Evolutionary conservation across 2,329 filamentous ascomycete species (phyloP).

Genomic region (Diplodia sapinea): DNA sequence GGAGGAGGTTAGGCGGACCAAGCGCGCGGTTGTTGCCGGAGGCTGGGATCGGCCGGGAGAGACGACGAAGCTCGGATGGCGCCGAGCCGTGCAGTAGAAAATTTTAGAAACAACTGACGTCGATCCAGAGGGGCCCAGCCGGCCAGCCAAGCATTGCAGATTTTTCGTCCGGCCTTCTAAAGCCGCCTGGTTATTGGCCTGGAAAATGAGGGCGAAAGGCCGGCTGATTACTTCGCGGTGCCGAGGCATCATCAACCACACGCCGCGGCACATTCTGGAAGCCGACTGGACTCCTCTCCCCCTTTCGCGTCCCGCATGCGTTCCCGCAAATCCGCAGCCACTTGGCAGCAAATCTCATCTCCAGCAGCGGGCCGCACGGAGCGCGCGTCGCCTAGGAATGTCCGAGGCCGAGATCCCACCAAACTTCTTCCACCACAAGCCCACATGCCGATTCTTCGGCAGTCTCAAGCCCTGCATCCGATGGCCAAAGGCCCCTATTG

Average conservation of each 20-base stretch:
- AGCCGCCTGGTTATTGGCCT: too few relatives aligned
- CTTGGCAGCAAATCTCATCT: not conserved
- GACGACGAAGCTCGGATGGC: conserved; percentile 21
- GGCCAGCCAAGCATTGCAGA: conserved; percentile 14
- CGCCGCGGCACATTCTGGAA: conserved; percentile 8
- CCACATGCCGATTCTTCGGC: conserved; percentile 24
- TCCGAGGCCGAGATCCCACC: conserved; percentile 29
- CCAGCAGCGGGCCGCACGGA: not conserved
- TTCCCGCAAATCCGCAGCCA: not conserved
- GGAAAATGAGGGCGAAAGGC: not conserved
- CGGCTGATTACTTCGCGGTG: conserved; percentile 6
- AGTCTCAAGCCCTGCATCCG: conserved; percentile 26
- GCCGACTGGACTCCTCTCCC: not conserved
- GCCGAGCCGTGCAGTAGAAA: conserved; percentile 22
- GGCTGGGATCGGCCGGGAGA: conserved; percentile 25
- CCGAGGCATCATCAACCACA: not conserved
- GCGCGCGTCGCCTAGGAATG: conserved; percentile 11
- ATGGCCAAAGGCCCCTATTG: conserved; percentile 1
- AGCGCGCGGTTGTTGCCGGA: conserved; percentile 23
- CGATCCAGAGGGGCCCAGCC: conserved; percentile 24
- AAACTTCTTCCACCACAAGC: conserved; percentile 12
- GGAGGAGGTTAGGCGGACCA: not conserved
- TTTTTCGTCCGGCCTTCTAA: conserved; percentile 4
- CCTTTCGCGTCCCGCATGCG: conserved; percentile 7
- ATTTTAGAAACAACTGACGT: conserved; percentile 29